phyloP scores from a whole-genome alignment of 2,329 filamentous ascomycete species.

The Arthrobotrys sinensis region DNA sequence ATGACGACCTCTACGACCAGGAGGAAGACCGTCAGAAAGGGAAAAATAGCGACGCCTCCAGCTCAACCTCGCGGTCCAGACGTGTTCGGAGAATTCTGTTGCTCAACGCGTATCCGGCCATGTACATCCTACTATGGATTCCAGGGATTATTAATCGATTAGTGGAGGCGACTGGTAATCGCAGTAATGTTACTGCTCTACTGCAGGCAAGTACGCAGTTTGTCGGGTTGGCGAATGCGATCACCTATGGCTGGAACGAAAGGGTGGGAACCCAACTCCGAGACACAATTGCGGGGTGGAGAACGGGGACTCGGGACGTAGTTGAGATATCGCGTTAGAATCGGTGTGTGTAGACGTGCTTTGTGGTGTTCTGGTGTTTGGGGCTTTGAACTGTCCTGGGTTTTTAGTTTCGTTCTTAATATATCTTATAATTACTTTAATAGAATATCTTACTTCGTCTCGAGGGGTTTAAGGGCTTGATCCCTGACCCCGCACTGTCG shows the following conservation, averaged over 20 bases:
- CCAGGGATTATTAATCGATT: slow-evolving; percentile 67
- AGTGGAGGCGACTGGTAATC: slow-evolving; percentile 64
- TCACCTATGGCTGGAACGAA: slow-evolving; percentile 68
- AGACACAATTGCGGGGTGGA: slow-evolving; percentile 13
- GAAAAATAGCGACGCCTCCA: slow-evolving; percentile 18
- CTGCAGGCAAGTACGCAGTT: slow-evolving; percentile 67
- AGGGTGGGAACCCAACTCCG: slow-evolving; percentile 59
- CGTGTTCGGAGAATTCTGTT: slow-evolving; percentile 65
- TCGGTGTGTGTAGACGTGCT: no score
- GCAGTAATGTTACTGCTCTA: slow-evolving; percentile 63
- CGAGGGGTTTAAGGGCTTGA: no score
- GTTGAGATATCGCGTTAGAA: no score
- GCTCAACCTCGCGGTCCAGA: slow-evolving; percentile 4
- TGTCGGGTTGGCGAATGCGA: slow-evolving; percentile 67
- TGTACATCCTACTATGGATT: slow-evolving; percentile 67
- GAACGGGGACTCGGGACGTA: background rate
- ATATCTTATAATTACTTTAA: no score
- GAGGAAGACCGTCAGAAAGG: slow-evolving; percentile 24
- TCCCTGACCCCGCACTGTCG: no score
- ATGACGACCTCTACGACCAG: slow-evolving; percentile 33
- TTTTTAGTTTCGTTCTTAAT: no score
- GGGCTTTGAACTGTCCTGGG: no score
- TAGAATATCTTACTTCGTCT: no score
- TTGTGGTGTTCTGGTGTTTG: no score
- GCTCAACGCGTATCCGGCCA: slow-evolving; percentile 67